Conservation (phyloP, 768 basidiomycete species). For the Russula abietina region DNA sequence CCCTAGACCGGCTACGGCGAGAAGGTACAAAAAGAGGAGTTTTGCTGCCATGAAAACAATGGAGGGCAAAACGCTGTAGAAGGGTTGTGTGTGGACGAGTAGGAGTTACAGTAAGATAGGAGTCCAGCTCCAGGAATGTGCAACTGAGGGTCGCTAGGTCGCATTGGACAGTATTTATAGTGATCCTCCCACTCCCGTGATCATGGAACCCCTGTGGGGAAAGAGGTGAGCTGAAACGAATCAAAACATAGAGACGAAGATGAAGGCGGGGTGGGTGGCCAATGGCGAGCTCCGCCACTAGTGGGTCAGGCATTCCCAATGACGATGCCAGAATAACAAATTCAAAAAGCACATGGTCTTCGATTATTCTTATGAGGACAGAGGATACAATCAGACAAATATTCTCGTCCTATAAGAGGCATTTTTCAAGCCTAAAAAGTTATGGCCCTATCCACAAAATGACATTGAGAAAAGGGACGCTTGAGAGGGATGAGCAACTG, state of each 20-base stretch:
- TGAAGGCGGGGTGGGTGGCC: too few species aligned
- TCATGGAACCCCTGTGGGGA: background rate
- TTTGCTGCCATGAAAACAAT: too few species aligned
- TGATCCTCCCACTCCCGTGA: background rate
- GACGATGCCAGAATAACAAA: background rate
- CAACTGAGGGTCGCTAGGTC: background rate
- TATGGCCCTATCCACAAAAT: background rate
- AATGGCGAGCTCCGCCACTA: too few species aligned
- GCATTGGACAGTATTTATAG: background rate
- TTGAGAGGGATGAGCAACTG: background rate
- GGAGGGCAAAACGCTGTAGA: too few species aligned
- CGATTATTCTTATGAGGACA: too few species aligned
- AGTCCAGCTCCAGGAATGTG: constrained; percentile 13
- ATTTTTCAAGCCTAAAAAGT: too few species aligned
- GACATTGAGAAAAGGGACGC: background rate
- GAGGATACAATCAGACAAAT: background rate
- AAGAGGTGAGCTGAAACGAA: background rate
- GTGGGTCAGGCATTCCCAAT: background rate
- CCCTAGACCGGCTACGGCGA: too few species aligned
- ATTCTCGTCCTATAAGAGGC: background rate
- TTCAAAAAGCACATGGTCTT: background rate
- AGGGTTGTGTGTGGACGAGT: too few species aligned
- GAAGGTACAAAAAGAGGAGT: too few species aligned
- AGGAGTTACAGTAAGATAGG: too few species aligned
- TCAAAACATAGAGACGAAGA: background rate